Base-by-base conservation (phyloP, 2,329 filamentous ascomycete species). In the Penicillium sp. region DNA sequence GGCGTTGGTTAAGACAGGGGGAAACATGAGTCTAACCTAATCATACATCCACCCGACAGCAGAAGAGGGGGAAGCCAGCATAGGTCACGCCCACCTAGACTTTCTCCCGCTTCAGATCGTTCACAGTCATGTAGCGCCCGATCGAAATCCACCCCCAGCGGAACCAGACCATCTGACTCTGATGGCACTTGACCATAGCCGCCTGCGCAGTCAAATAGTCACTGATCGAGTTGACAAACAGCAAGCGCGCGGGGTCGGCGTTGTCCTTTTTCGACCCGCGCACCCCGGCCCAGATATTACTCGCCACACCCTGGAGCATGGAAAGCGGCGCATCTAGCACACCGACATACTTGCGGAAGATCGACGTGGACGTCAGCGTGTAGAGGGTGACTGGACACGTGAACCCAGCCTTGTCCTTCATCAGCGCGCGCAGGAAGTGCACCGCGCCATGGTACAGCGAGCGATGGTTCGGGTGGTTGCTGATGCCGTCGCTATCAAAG, bases 161-260 rank as follows among this genome's bases (percentile, higher is more conserved):
- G 62, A 97, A 98, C 93, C 93, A 98, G 25, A 87, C 80, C 93
- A 98, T 98, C 76, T 98, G 93, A 65, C 89, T 96, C 69, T 81
- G 75, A 71, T 98, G 93, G 18, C 87, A 91, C 39, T 78, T 76
- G 2, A 86, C 89, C 93, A 98, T 98, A 20, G 93, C 90, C 39
- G 72, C 76, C 71, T 90, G 84, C 6, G 87, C 91, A 19, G 75
- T 78, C 48, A 83, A 74, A 49, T 84, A 80, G 39, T 76, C 75
- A 4, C 68, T 61, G 11, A 88, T 73, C 7, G 78, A 77, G 65
- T 78, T 94, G 45, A 91, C 73, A 58, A 84, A 89, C 23, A 95
- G 62, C 36, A 95, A 65, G 1, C 76, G 70, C 21, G 69, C 67
- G 2, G 77, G 76, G 0, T 58, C 53, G 36, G 51, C 63, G 14